These are phyloP conservation scores for Nicotiana tabacum DNA, from an alignment of 257 asterid genomes.

Conservation along the genomic window DNA sequence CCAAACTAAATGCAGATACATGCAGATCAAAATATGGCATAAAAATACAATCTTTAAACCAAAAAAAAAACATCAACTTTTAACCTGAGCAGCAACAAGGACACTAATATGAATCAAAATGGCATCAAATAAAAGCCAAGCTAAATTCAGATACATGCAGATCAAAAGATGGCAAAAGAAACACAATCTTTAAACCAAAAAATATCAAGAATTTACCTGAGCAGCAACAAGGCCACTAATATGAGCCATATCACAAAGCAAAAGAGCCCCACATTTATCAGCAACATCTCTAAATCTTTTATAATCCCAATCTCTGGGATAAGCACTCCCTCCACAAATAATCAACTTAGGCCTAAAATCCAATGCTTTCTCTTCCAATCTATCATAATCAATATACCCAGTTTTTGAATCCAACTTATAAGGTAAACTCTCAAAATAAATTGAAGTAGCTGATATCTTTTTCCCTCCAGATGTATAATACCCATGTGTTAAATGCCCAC, in stretches of 20 bases:
- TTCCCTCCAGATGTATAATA: constrained; percentile 40
- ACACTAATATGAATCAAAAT: constrained; percentile 15
- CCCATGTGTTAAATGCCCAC: constrained; percentile 44
- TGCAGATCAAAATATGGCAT: background rate
- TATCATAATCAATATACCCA: constrained; percentile 37
- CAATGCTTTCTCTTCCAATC: constrained; percentile 40
- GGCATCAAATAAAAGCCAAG: too few relatives aligned
- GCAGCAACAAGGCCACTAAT: constrained; percentile 46
- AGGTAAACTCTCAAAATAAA: constrained; percentile 42
- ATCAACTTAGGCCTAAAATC: constrained; percentile 45
- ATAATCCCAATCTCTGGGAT: constrained; percentile 46
- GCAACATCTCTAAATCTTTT: constrained; percentile 37
- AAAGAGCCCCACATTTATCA: constrained; percentile 40
- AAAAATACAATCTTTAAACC: too few relatives aligned
- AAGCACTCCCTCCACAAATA: constrained; percentile 47
- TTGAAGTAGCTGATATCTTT: constrained; percentile 39
- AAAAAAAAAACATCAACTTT: background rate
- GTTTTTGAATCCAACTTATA: constrained; percentile 31
- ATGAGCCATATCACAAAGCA: constrained; percentile 45
- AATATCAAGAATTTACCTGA: constrained; percentile 16
- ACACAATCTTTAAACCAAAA: too few relatives aligned
- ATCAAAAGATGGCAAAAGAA: background rate
- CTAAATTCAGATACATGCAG: too few relatives aligned
- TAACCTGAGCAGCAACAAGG: constrained; percentile 44
- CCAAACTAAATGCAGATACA: too few relatives aligned